Conservation (phyloP, 2,329 filamentous ascomycete genomes). For the Colletotrichum shisoi region DNA sequence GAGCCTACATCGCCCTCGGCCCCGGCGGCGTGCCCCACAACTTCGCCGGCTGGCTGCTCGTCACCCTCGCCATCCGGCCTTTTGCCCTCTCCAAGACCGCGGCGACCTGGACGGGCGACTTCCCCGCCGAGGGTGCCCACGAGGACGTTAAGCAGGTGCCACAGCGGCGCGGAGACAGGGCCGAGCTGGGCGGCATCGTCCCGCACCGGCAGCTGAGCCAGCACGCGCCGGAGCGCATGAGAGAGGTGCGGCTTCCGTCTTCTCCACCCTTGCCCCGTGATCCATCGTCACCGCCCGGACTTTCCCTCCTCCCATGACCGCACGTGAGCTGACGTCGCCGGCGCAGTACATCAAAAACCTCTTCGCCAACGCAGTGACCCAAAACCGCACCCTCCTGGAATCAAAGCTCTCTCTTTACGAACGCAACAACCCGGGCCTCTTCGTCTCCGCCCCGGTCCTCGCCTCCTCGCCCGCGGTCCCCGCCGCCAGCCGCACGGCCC, state of each 20-base stretch:
- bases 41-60: constrained; percentile 51
- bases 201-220: constrained; percentile 36
- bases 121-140: constrained; percentile 19
- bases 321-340: not conserved
- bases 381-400: constrained; percentile 46
- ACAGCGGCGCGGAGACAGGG: constrained; percentile 1
- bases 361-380: constrained; percentile 36
- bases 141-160: constrained; percentile 13
- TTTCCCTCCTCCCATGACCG: not conserved
- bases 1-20: constrained; percentile 53
- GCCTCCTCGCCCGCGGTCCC: not conserved
- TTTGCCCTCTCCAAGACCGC: constrained; percentile 24
- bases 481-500: constrained; percentile 4
- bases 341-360: constrained; percentile 24
- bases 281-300: too few species aligned
- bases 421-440: constrained; percentile 46
- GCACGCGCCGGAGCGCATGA: constrained; percentile 33
- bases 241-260: constrained; percentile 7
- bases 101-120: constrained; percentile 28
- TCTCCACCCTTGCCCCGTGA: not conserved
- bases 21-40: constrained; percentile 56
- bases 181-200: constrained; percentile 27
- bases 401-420: constrained; percentile 47
- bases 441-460: constrained; percentile 18
- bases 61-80: constrained; percentile 31